Evolutionary conservation across 208 protist genomes (phyloP).

Genomic region (Naegleria gruberi): DNA sequence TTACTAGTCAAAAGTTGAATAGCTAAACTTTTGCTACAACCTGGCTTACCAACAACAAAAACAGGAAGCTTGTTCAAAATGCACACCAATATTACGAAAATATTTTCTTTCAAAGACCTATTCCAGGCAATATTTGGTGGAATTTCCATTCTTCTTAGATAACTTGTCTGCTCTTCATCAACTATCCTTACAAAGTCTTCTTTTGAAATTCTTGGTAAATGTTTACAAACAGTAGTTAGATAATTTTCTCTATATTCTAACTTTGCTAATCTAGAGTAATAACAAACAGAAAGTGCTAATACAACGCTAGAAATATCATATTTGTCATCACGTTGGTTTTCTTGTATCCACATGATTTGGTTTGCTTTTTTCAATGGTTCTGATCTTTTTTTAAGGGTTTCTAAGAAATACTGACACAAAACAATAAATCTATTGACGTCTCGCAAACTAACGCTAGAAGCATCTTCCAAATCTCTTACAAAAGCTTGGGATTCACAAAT

Average conservation of each 20-base stretch:
- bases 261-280: no score
- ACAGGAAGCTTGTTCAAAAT: constrained; percentile 51
- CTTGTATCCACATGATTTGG: no score
- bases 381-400: no score
- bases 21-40: constrained; percentile 52
- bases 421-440: constrained; percentile 24
- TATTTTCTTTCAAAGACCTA: constrained; percentile 59
- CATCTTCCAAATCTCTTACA: constrained; percentile 27
- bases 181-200: not conserved
- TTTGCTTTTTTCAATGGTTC: no score
- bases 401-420: no score
- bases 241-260: no score
- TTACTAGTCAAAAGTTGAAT: constrained; percentile 41
- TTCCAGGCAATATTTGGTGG: constrained; percentile 48
- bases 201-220: not conserved
- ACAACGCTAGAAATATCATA: no score
- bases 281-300: no score
- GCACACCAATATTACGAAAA: constrained; percentile 56
- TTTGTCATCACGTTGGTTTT: no score
- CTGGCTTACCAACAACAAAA: constrained; percentile 62
- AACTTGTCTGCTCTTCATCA: not conserved
- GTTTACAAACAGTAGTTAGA: no score
- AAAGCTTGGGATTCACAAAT: not conserved
- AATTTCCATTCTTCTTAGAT: not conserved
- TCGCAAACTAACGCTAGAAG: constrained; percentile 24